A percentile compares a stretch with the other conserved stretches of the same genome.
These are phyloP conservation scores for Pinus tabuliformis DNA, from an alignment of 75 land plant species.

Conservation along the genomic window DNA sequence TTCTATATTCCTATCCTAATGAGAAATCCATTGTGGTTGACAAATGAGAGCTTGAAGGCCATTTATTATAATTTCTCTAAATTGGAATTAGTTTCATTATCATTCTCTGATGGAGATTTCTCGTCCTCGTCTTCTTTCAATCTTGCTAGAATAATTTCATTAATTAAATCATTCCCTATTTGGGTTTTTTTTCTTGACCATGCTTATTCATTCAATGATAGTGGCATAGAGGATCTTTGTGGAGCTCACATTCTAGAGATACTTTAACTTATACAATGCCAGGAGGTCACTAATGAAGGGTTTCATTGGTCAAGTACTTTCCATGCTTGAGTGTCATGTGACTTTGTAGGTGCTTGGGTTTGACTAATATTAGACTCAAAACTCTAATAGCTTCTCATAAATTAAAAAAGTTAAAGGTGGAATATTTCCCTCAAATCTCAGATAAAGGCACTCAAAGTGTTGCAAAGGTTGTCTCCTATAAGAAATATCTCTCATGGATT, in stretches of 20 bases:
- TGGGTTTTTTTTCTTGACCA: slow-evolving; percentile 42
- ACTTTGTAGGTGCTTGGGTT: slow-evolving; percentile 55
- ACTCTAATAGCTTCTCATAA: slow-evolving; percentile 51
- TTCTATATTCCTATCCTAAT: slow-evolving; percentile 28
- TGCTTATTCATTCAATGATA: slow-evolving; percentile 61
- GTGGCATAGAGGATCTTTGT: slow-evolving; percentile 74
- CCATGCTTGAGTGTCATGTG: slow-evolving; percentile 34
- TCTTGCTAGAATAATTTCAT: slow-evolving; percentile 34
- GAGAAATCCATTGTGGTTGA: slow-evolving; percentile 37
- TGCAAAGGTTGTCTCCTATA: slow-evolving; percentile 54
- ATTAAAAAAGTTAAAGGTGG: slow-evolving; percentile 45
- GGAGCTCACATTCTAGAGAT: slow-evolving; percentile 37
- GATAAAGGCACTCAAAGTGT: slow-evolving; percentile 54
- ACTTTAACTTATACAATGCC: slow-evolving; percentile 60
- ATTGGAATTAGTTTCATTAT: slow-evolving; percentile 55
- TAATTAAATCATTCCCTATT: slow-evolving; percentile 53
- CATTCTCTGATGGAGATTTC: slow-evolving; percentile 56
- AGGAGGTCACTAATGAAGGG: slow-evolving; percentile 70
- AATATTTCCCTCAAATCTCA: slow-evolving; percentile 72
- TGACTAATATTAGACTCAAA: slow-evolving; percentile 65
- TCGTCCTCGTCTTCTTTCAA: slow-evolving; percentile 56
- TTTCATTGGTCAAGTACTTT: slow-evolving; percentile 31
- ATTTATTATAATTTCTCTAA: slow-evolving; percentile 41
- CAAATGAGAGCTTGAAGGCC: slow-evolving; percentile 59
- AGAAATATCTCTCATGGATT: slow-evolving; percentile 61